Base-by-base conservation (phyloP, 2,329 filamentous ascomycete species). In the Calonectria naviculata region DNA sequence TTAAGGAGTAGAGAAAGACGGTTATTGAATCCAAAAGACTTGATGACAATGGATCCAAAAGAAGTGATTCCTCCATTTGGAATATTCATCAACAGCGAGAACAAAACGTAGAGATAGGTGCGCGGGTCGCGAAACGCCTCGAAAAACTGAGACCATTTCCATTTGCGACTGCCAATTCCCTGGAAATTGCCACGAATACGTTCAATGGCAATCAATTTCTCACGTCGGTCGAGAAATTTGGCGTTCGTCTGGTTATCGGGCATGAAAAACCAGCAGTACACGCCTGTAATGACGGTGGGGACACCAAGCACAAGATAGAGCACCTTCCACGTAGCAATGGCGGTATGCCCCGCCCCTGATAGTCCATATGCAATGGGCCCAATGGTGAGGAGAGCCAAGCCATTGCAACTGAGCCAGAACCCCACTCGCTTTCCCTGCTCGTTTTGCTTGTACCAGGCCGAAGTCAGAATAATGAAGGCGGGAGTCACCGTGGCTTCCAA, bases 221-320 rank as follows among this genome's bases (percentile, higher is more conserved):
- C 89, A 26, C 88, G 82, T 12, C 87, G 84, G 0, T 81, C 84
- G 15, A 92, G 82, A 68, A 91, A 91, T 17, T 85, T 87, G 1
- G 89, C 86, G 44, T 88, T 85, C 80, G 90, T 87, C 0, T 90
- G 90, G 0, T 89, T 90, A 75, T 93, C 91, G 0, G 91, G 91
- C 84, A 93, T 89, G 62, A 87, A 85, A 34, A 87, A 67, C 56
- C 89, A 84, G 10, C 92, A 87, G 28, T 86, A 76, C 0, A 83
- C 38, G 1, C 75, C 76, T 28, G 88, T 78, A 47, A 87, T 85
- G 38, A 88, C 83, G 1, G 85, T 84, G 75, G 81, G 68, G 4
- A 71, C 10, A 0, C 78, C 78, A 34, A 77, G 78, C 42, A 79
- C 76, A 6, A 78, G 73, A n/a, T 75, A 77, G 2, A 79, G 78